phyloP scores from a whole-genome alignment of 2,329 filamentous ascomycete species.

The Clarireedia homoeocarpa region DNA sequence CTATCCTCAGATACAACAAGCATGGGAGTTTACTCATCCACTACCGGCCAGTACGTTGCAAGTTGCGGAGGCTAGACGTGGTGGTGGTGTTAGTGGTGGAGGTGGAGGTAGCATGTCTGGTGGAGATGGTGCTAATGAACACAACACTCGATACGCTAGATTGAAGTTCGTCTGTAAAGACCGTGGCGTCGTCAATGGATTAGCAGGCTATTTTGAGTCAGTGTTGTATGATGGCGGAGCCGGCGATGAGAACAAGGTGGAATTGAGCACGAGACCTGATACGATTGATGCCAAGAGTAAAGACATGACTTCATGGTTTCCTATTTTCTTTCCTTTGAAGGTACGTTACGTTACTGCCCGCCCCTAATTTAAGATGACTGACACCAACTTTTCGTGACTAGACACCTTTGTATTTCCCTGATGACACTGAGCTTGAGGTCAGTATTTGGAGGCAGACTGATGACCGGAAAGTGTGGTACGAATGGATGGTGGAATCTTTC shows the following conservation, averaged over 20 bases:
- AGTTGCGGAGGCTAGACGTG: slow-evolving; percentile 47
- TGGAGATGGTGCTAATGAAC: slow-evolving; percentile 77
- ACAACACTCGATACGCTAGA: slow-evolving; percentile 77
- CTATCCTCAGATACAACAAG: slow-evolving; percentile 59
- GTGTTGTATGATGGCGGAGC: slow-evolving; percentile 65
- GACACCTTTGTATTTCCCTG: slow-evolving; percentile 80
- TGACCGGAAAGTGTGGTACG: slow-evolving; percentile 95
- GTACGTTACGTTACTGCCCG: slow-evolving; percentile 42
- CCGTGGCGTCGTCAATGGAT: slow-evolving; percentile 78
- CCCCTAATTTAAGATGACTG: background rate
- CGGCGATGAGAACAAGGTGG: slow-evolving; percentile 51
- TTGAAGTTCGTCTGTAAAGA: slow-evolving; percentile 71
- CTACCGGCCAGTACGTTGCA: slow-evolving; percentile 52
- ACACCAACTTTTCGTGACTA: slow-evolving; percentile 32
- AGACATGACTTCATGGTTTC: slow-evolving; percentile 99
- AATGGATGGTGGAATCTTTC: slow-evolving; percentile 90
- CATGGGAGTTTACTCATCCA: slow-evolving; percentile 76
- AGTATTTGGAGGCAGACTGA: slow-evolving; percentile 97
- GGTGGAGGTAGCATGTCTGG: slow-evolving; percentile 67
- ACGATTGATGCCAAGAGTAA: slow-evolving; percentile 88
- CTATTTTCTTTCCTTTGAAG: slow-evolving; percentile 95
- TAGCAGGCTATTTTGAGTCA: slow-evolving; percentile 93
- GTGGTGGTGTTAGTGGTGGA: slow-evolving; percentile 56
- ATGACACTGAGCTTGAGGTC: slow-evolving; percentile 76
- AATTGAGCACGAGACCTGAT: slow-evolving; percentile 87